phyloP scores from a whole-genome alignment of 176 grass and related monocot species.

The Guadua angustifolia region DNA sequence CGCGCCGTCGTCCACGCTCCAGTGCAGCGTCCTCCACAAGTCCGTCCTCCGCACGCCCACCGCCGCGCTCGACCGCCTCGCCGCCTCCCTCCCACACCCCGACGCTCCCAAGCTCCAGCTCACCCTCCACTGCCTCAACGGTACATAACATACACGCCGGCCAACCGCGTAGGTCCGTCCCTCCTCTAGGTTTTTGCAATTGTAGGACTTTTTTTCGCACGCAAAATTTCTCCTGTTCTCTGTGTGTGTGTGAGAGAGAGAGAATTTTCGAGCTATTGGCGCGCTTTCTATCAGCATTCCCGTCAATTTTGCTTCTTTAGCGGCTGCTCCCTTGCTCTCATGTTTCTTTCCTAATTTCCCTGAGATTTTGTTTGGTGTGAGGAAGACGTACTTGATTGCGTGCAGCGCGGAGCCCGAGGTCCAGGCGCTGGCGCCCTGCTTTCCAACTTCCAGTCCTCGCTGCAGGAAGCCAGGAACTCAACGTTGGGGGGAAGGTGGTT shows the following conservation, averaged over 20 bases:
- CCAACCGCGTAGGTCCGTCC: background rate
- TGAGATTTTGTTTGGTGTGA: no score
- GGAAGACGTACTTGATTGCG: conserved; percentile 81
- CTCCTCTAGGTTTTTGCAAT: conserved; percentile 19
- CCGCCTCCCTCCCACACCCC: conserved; percentile 51
- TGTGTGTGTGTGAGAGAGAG: background rate
- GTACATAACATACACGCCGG: conserved; percentile 42
- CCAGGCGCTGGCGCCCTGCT: conserved; percentile 75
- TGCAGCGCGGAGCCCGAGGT: conserved; percentile 78
- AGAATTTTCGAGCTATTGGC: no score
- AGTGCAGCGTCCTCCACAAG: conserved; percentile 88
- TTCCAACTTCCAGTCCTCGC: no score
- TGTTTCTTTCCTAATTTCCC: no score
- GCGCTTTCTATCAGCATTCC: no score
- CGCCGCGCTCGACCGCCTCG: conserved; percentile 62
- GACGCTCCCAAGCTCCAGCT: conserved; percentile 80
- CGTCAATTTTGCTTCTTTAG: no score
- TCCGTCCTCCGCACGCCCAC: conserved; percentile 77
- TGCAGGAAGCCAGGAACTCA: no score
- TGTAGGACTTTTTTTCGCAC: background rate
- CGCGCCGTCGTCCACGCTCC: conserved; percentile 49
- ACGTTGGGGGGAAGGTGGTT: no score
- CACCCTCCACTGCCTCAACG: conserved; percentile 77
- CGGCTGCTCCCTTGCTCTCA: no score
- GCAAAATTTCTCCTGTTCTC: background rate